phyloP scores from a whole-genome alignment of 495 filamentous ascomycete genomes.

The Podospora appendiculata region DNA sequence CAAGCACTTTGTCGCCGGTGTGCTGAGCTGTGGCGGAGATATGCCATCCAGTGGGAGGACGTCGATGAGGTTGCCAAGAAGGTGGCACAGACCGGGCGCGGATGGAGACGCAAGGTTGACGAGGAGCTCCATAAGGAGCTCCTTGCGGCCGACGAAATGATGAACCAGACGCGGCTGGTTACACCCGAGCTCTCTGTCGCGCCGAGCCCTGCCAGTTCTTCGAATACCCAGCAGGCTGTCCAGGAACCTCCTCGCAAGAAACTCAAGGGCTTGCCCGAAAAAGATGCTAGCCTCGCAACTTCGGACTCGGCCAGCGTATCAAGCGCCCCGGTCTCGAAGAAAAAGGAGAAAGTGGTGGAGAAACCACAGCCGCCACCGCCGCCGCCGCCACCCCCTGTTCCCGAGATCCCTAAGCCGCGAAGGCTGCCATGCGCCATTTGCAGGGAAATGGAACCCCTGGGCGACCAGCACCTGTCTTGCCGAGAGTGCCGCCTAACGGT shows the following conservation, averaged over 20 bases:
- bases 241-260: slow-evolving; percentile 49
- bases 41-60: slow-evolving; percentile 92
- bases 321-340: slow-evolving; percentile 40
- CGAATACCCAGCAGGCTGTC: slow-evolving; percentile 6
- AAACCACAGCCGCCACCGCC: slow-evolving; percentile 27
- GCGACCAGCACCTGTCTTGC: slow-evolving; percentile 69
- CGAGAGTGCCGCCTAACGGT: slow-evolving; percentile 83
- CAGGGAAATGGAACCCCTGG: slow-evolving; percentile 58
- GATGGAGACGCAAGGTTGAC: slow-evolving; percentile 81
- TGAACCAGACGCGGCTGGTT: slow-evolving; percentile 33
- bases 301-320: slow-evolving; percentile 20
- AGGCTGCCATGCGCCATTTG: slow-evolving; percentile 82
- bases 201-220: slow-evolving; percentile 31
- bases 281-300: slow-evolving; percentile 42
- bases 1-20: slow-evolving; percentile 85
- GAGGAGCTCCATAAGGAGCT: slow-evolving; percentile 87
- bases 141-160: slow-evolving; percentile 40
- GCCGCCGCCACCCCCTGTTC: slow-evolving; percentile 45
- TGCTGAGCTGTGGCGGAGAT: slow-evolving; percentile 86
- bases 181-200: slow-evolving; percentile 31
- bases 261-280: slow-evolving; percentile 35
- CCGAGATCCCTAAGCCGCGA: slow-evolving; percentile 69
- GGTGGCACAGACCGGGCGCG: slow-evolving; percentile 70
- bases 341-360: slow-evolving; percentile 57
- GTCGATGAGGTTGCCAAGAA: slow-evolving; percentile 91